phyloP scores from a whole-genome alignment of 352 stramenopile genomes.

The Phytophthora rubi region DNA sequence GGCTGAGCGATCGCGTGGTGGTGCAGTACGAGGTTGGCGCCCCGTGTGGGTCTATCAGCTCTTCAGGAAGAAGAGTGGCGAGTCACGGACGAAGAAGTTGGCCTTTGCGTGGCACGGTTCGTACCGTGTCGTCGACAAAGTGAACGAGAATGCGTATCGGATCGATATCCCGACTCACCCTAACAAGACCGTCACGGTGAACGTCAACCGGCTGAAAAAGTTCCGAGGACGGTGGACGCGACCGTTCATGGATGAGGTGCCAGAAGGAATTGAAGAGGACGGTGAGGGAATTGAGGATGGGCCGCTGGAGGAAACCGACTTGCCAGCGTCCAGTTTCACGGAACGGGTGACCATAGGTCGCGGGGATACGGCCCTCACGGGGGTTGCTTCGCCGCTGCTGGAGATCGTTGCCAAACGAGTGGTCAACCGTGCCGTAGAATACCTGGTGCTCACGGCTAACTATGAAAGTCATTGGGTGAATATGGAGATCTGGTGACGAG shows the following conservation, averaged over 20 bases:
- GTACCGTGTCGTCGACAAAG: neutral
- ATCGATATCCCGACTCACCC: constrained; percentile 8
- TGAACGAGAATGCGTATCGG: constrained; percentile 1
- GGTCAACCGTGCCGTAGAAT: no score
- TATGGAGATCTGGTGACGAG: no score
- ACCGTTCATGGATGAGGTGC: constrained; percentile 2
- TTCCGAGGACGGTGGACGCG: neutral
- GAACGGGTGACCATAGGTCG: neutral
- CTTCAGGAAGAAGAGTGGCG: constrained; percentile 1
- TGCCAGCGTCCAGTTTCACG: neutral
- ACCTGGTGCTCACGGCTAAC: no score
- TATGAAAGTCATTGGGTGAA: no score
- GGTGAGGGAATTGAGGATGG: neutral
- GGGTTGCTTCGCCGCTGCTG: neutral
- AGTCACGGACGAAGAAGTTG: constrained; percentile 4
- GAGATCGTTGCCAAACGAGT: no score
- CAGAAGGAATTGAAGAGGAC: neutral
- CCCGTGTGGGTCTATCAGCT: constrained; percentile 14
- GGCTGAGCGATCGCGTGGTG: neutral
- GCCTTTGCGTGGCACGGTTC: constrained; percentile 19
- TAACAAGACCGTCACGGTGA: constrained; percentile 7
- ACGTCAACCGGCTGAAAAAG: constrained; percentile 8
- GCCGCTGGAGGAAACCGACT: neutral
- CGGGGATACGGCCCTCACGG: neutral
- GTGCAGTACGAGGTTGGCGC: neutral